Conservation (phyloP, 2,329 filamentous ascomycete species). For the Aspergillus sp. region DNA sequence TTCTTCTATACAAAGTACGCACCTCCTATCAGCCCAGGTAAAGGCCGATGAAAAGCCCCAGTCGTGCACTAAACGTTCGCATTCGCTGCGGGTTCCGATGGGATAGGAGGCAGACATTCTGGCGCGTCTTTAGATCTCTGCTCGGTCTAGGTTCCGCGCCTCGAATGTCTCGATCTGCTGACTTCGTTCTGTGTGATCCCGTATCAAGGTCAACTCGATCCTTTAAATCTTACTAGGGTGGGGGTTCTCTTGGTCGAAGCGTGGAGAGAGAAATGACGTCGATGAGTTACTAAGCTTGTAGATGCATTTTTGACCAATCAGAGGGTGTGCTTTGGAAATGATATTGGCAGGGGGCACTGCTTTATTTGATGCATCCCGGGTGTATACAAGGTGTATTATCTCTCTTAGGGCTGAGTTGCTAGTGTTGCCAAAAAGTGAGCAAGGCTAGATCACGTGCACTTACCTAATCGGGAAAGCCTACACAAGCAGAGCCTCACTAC, state of each 20-base stretch:
- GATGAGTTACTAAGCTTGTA: neutral
- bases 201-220: too few species aligned
- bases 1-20: constrained; percentile 13
- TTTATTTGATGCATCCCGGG: neutral
- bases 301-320: neutral
- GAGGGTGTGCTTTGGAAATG: neutral
- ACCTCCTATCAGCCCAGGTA: constrained; percentile 54
- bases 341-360: neutral
- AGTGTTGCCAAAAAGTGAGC: neutral
- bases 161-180: too few species aligned
- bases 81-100: constrained; percentile 35
- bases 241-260: neutral
- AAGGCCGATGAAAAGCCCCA: constrained; percentile 56
- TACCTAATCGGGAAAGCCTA: neutral
- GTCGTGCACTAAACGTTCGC: constrained; percentile 46
- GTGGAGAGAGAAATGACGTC: neutral
- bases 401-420: neutral
- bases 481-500: neutral
- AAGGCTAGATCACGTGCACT: neutral
- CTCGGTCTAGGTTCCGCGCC: too few species aligned
- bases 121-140: too few species aligned
- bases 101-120: constrained; percentile 24
- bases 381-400: neutral
- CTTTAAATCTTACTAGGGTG: too few species aligned
- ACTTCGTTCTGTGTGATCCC: too few species aligned